Percentiles rank a stretch among this genome's conserved stretches.
Conservation (phyloP, 192 early-diverging fungal species). For the Rhizophlyctis rosea region DNA sequence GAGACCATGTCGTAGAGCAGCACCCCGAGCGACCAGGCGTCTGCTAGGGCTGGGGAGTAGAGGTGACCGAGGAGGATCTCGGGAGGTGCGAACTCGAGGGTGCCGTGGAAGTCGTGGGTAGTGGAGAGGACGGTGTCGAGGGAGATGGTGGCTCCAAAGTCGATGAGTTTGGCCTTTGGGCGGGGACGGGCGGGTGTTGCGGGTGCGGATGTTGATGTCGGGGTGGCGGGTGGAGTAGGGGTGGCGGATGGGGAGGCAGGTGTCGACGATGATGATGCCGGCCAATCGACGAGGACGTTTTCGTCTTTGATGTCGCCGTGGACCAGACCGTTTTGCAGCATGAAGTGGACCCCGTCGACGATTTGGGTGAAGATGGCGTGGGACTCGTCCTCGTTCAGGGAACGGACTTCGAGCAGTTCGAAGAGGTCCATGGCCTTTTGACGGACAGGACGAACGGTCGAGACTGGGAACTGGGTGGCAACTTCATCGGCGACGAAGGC, state of each 20-base stretch:
- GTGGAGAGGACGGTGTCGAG: neutral
- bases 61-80: slow-evolving; percentile 60
- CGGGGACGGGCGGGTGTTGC: slow-evolving; percentile 28
- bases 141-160: slow-evolving; percentile 35
- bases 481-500: slow-evolving; percentile 7
- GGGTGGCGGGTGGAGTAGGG: no score
- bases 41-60: slow-evolving; percentile 44
- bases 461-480: no score
- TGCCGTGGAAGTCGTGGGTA: slow-evolving; percentile 50
- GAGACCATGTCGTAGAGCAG: slow-evolving; percentile 65
- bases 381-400: slow-evolving; percentile 50
- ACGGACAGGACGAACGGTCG: slow-evolving; percentile 26
- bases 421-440: slow-evolving; percentile 63
- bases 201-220: slow-evolving; percentile 29
- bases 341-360: slow-evolving; percentile 48
- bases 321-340: slow-evolving; percentile 46
- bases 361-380: slow-evolving; percentile 59
- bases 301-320: slow-evolving; percentile 70
- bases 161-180: slow-evolving; percentile 64
- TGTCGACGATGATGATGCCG: no score
- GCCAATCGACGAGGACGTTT: slow-evolving; percentile 64
- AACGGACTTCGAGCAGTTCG: slow-evolving; percentile 56
- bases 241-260: no score
- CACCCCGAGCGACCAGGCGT: slow-evolving; percentile 69
- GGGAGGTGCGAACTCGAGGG: slow-evolving; percentile 65